phyloP scores from a whole-genome alignment of 306 rosid genomes.

The Vigna unguiculata region DNA sequence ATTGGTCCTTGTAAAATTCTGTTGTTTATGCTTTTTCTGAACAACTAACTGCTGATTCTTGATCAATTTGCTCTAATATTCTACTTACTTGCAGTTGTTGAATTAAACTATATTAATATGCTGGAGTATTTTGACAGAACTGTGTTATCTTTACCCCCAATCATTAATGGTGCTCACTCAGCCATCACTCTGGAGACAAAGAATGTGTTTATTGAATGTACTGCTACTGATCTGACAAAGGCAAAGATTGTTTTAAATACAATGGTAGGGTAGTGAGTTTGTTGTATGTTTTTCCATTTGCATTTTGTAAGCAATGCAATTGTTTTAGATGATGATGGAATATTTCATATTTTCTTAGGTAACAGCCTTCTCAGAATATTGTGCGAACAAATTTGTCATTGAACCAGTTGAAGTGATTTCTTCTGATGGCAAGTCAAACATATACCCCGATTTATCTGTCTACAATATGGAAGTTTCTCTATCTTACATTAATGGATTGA shows the following conservation, averaged over 20 bases:
- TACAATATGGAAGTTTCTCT: constrained; percentile 89
- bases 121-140: constrained; percentile 60
- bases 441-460: constrained; percentile 85
- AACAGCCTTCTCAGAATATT: constrained; percentile 75
- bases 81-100: constrained; percentile 8
- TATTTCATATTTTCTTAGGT: constrained; percentile 61
- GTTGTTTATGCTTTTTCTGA: neutral
- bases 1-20: constrained; percentile 13
- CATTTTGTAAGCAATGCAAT: constrained; percentile 22
- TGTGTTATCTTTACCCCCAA: constrained; percentile 92
- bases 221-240: constrained; percentile 96
- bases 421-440: constrained; percentile 73
- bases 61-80: constrained; percentile 27
- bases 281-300: constrained; percentile 26
- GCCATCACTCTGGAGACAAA: constrained; percentile 89
- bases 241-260: constrained; percentile 95
- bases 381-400: constrained; percentile 75
- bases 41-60: neutral
- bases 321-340: constrained; percentile 33
- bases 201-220: constrained; percentile 90
- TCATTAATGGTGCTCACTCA: constrained; percentile 92
- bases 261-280: constrained; percentile 59
- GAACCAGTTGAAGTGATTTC: constrained; percentile 90
- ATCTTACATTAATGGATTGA: constrained; percentile 66
- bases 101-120: constrained; percentile 38